Percentiles rank a stretch among this genome's conserved stretches.
Conservation (phyloP, 1,284 basidiomycete genomes). For the Leccinum huronense region DNA sequence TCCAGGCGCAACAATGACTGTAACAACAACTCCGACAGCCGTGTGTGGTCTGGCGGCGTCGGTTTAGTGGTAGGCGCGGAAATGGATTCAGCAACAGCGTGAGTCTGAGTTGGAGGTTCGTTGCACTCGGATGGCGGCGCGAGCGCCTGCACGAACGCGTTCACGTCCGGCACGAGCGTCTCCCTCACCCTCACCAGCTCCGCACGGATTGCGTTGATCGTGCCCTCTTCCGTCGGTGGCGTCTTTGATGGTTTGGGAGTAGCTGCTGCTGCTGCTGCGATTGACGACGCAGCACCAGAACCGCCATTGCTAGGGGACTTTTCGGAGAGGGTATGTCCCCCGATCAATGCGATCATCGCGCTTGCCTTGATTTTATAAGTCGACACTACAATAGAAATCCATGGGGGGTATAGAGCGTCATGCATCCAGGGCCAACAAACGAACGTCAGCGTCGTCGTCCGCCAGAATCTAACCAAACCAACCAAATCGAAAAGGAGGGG, state of each 20-base stretch:
- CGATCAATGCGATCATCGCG: slow-evolving; percentile 64
- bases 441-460: slow-evolving; percentile 8
- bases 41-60: slow-evolving; percentile 47
- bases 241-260: slow-evolving; percentile 7
- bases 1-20: slow-evolving; percentile 77
- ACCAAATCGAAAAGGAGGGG: neutral
- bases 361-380: slow-evolving; percentile 60
- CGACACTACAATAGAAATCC: slow-evolving; percentile 45
- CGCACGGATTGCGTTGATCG: slow-evolving; percentile 54
- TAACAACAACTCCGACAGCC: slow-evolving; percentile 70
- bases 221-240: slow-evolving; percentile 49
- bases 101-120: neutral
- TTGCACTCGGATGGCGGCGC: neutral
- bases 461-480: neutral
- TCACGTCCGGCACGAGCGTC: slow-evolving; percentile 53
- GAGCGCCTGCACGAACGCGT: slow-evolving; percentile 48
- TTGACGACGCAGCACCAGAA: slow-evolving; percentile 15
- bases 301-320: slow-evolving; percentile 22
- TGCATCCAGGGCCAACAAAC: neutral
- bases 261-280: neutral
- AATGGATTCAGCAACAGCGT: neutral
- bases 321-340: slow-evolving; percentile 34
- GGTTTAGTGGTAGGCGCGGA: neutral
- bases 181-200: slow-evolving; percentile 57
- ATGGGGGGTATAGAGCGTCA: neutral